These are phyloP conservation scores for Ramaria rubella DNA, from an alignment of 768 basidiomycete genomes.

Conservation along the genomic window DNA sequence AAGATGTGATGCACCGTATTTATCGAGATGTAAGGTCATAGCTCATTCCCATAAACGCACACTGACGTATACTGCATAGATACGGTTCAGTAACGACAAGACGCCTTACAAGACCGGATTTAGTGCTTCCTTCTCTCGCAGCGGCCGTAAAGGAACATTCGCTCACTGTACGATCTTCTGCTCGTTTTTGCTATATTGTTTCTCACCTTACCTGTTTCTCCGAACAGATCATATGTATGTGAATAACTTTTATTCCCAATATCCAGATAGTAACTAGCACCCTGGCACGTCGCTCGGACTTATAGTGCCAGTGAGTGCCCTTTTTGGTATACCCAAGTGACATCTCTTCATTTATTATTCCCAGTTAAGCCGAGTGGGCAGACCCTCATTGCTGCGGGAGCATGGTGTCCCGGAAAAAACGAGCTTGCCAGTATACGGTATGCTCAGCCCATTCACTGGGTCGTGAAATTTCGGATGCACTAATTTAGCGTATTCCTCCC, in stretches of 20 bases:
- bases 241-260: constrained; percentile 1
- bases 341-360: neutral
- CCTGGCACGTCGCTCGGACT: constrained; percentile 10
- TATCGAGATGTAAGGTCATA: constrained; percentile 66
- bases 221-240: constrained; percentile 58
- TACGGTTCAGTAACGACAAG: constrained; percentile 90
- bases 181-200: neutral
- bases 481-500: neutral
- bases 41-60: neutral
- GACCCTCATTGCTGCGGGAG: constrained; percentile 71
- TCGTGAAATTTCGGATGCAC: neutral
- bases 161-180: constrained; percentile 58
- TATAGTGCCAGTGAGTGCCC: constrained; percentile 21
- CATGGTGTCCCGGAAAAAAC: constrained; percentile 73
- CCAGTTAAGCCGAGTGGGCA: constrained; percentile 40
- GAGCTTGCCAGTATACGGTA: constrained; percentile 75
- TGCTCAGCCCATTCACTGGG: constrained; percentile 7
- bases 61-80: constrained; percentile 31
- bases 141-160: constrained; percentile 86
- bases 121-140: constrained; percentile 79
- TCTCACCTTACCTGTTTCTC: neutral
- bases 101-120: constrained; percentile 89
- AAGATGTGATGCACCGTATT: constrained; percentile 88
- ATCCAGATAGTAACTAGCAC: neutral
- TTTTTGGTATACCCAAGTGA: constrained; percentile 49